These are phyloP conservation scores for Fragaria nilgerrensis DNA, from an alignment of 306 rosid species.

Conservation along the genomic window DNA sequence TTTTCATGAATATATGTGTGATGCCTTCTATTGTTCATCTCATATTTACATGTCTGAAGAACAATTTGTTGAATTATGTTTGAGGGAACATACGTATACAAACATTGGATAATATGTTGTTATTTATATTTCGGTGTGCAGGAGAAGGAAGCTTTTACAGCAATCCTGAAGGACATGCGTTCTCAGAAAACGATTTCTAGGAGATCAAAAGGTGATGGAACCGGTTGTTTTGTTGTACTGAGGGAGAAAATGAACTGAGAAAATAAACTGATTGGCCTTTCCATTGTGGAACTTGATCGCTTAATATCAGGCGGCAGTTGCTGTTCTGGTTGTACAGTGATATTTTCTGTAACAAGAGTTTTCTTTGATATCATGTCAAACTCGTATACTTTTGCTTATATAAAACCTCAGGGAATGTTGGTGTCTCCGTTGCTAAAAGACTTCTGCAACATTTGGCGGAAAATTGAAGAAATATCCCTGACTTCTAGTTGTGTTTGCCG, in stretches of 20 bases:
- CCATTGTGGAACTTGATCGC: too few relatives aligned
- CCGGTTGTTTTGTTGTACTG: conserved; percentile 60
- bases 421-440: too few relatives aligned
- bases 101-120: not conserved
- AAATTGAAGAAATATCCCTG: too few relatives aligned
- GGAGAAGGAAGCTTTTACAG: conserved; percentile 86
- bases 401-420: too few relatives aligned
- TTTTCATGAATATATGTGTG: too few relatives aligned
- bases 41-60: not conserved
- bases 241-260: conserved; percentile 42
- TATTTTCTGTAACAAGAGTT: too few relatives aligned
- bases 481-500: too few relatives aligned
- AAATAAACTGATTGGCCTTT: not conserved
- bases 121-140: conserved; percentile 30
- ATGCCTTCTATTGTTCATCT: not conserved
- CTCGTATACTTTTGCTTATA: too few relatives aligned
- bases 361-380: too few relatives aligned
- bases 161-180: conserved; percentile 61
- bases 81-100: not conserved
- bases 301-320: too few relatives aligned
- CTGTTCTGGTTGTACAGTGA: too few relatives aligned
- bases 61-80: not conserved
- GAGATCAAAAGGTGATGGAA: conserved; percentile 67
- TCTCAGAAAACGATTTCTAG: conserved; percentile 31
- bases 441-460: too few relatives aligned